Evolutionary conservation across 2,329 filamentous ascomycete species (phyloP).

Genomic region (Colletotrichum gigasporum): DNA sequence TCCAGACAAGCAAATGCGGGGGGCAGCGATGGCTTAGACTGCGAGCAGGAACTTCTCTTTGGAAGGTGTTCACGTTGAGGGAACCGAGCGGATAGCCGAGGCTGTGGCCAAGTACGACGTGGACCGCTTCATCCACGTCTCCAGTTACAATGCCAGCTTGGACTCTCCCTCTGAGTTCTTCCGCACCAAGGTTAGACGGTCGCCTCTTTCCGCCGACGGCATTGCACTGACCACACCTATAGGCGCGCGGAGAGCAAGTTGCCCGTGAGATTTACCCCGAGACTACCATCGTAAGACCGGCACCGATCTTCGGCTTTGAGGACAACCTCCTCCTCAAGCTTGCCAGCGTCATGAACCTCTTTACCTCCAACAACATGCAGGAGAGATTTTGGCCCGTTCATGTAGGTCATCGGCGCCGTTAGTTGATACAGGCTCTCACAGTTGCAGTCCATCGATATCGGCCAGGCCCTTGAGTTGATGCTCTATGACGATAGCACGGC

Average conservation of each 20-base stretch:
- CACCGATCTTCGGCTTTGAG: conserved; percentile 94
- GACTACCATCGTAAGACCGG: conserved; percentile 94
- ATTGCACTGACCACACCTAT: conserved; percentile 22
- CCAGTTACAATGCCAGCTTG: conserved; percentile 87
- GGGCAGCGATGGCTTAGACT: conserved; percentile 40
- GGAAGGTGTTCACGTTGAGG: conserved; percentile 92
- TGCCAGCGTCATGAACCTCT: conserved; percentile 80
- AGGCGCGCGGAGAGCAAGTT: conserved; percentile 83
- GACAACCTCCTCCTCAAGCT: conserved; percentile 90
- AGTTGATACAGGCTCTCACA: not conserved
- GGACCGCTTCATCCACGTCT: conserved; percentile 96
- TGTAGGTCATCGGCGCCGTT: conserved; percentile 57
- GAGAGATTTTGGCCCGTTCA: conserved; percentile 93
- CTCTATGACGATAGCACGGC: conserved; percentile 90
- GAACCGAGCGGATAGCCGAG: conserved; percentile 90
- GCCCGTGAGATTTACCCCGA: conserved; percentile 93
- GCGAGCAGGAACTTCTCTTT: conserved; percentile 87
- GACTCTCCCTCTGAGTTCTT: conserved; percentile 90
- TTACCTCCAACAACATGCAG: conserved; percentile 93
- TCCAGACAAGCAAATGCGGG: not conserved
- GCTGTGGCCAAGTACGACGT: conserved; percentile 98
- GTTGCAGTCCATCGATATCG: conserved; percentile 85
- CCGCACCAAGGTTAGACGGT: conserved; percentile 76
- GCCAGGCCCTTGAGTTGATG: conserved; percentile 88
- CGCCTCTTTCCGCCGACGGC: not conserved